Percentiles rank a stretch among this genome's conserved stretches.
These are phyloP conservation scores for Diaporthe velutina DNA, from an alignment of 2,329 filamentous ascomycete genomes.

Conservation along the genomic window DNA sequence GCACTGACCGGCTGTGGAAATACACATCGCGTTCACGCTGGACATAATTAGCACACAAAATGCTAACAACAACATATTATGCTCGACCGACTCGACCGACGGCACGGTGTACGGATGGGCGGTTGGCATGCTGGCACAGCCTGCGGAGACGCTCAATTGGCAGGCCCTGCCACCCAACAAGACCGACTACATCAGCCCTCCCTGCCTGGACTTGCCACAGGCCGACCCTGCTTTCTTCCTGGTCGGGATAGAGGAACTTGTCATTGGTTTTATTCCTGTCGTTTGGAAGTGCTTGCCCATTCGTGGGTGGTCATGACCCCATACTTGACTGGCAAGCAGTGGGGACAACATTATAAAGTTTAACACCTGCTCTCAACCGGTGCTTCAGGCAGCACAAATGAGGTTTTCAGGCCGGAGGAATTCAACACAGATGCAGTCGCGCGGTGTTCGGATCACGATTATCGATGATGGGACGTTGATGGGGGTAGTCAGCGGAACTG, in stretches of 20 bases:
- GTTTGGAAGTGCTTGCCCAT: too few relatives aligned
- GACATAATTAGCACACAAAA: constrained; percentile 98
- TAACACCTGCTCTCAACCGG: too few relatives aligned
- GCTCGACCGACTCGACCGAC: constrained; percentile 95
- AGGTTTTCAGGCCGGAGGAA: too few relatives aligned
- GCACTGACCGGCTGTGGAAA: constrained; percentile 95
- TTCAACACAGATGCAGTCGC: too few relatives aligned
- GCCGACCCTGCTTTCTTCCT: constrained; percentile 98
- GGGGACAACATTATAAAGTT: too few relatives aligned
- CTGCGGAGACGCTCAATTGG: constrained; percentile 92
- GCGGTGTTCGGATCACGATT: too few relatives aligned
- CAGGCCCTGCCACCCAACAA: constrained; percentile 87
- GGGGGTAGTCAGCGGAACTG: too few relatives aligned
- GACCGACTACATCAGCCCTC: constrained; percentile 94
- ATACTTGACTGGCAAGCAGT: too few relatives aligned
- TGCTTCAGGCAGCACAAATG: too few relatives aligned
- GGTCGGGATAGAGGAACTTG: constrained; percentile 95
- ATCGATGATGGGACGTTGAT: too few relatives aligned
- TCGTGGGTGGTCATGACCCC: too few relatives aligned
- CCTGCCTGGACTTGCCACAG: constrained; percentile 93
- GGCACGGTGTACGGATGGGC: constrained; percentile 98
- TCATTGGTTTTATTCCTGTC: too few relatives aligned
- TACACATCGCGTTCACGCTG: constrained; percentile 94
- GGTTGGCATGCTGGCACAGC: constrained; percentile 97
- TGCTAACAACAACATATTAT: constrained; percentile 97